phyloP scores from a whole-genome alignment of 148 eudicot genomes.

The Rhododendron griersonianum region DNA sequence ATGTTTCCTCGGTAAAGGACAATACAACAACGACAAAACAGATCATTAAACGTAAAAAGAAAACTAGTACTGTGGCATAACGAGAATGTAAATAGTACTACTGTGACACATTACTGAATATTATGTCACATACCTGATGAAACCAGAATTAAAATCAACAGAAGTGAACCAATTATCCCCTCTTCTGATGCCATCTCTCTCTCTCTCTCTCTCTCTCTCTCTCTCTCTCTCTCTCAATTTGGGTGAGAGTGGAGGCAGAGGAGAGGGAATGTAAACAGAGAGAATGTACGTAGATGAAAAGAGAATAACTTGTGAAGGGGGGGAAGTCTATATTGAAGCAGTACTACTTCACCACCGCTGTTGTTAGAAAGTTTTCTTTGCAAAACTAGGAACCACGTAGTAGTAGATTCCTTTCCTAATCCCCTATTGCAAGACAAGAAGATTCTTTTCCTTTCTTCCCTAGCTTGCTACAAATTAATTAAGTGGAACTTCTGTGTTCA shows the following conservation, averaged over 20 bases:
- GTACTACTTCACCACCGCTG: background rate
- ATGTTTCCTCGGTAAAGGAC: background rate
- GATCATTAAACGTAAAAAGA: background rate
- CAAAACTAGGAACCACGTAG: background rate
- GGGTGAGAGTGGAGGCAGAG: background rate
- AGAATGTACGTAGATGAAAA: background rate
- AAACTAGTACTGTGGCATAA: background rate
- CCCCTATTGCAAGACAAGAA: background rate
- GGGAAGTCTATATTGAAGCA: background rate
- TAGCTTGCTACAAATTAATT: background rate
- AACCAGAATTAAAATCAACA: slow-evolving; percentile 7
- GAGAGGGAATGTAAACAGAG: background rate
- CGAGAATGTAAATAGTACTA: background rate
- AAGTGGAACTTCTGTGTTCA: background rate
- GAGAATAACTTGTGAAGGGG: slow-evolving; percentile 5
- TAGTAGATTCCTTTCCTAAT: background rate
- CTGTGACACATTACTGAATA: too few relatives aligned
- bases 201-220: background rate
- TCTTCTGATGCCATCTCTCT: background rate
- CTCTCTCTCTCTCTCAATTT: too few relatives aligned
- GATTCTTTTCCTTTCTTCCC: slow-evolving; percentile 1
- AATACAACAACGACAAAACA: background rate
- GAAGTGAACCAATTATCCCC: background rate
- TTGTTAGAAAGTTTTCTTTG: background rate
- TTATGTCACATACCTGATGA: slow-evolving; percentile 15